Conservation (phyloP, 306 rosid species). For the Pyrus communis region DNA sequence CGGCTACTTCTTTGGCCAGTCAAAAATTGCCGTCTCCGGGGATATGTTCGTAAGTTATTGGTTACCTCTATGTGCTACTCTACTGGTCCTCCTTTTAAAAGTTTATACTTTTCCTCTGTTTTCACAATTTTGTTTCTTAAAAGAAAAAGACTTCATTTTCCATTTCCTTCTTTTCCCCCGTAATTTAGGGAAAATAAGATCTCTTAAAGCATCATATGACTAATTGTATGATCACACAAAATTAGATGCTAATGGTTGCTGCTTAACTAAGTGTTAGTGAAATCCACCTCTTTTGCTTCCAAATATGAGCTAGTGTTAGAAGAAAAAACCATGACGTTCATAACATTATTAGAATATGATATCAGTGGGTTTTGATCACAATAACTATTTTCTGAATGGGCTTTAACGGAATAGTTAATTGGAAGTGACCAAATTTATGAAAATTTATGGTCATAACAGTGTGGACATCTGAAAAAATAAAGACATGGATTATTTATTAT, state of each 20-base stretch:
- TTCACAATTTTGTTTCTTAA: background rate
- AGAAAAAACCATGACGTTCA: background rate
- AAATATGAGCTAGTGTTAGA: background rate
- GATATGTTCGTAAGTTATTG: constrained; percentile 47
- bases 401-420: background rate
- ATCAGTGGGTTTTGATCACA: background rate
- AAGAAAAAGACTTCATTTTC: background rate
- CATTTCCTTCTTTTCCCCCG: background rate
- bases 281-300: background rate
- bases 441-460: background rate
- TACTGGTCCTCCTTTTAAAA: background rate
- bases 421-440: background rate
- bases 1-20: constrained; percentile 93
- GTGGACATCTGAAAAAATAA: too few relatives aligned
- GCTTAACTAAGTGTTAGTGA: background rate
- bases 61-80: background rate
- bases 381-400: background rate
- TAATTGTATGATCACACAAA: background rate
- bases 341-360: background rate
- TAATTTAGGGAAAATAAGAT: constrained; percentile 6
- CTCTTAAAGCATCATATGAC: background rate
- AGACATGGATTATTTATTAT: background rate
- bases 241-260: background rate
- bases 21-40: constrained; percentile 57
- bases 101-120: background rate